Conservation (phyloP, 768 basidiomycete species). For the Trametes meyenii region DNA sequence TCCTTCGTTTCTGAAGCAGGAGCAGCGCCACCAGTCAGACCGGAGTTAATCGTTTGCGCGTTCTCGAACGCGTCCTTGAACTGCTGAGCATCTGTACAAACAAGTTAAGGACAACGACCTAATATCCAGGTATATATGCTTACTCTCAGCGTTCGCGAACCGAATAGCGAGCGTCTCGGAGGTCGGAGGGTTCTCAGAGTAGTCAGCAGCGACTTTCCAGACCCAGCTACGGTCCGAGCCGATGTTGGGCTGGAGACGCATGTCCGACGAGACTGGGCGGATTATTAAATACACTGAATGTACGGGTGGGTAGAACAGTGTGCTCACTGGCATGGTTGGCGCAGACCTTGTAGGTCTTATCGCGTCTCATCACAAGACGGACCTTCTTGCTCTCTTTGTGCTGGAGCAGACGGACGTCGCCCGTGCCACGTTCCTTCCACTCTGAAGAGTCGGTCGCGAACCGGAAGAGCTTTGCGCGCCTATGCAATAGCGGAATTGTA, state of each 20-base stretch:
- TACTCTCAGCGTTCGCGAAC: slow-evolving; percentile 95
- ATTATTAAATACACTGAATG: neutral
- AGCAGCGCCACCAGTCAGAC: slow-evolving; percentile 36
- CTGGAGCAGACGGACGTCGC: slow-evolving; percentile 88
- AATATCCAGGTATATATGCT: slow-evolving; percentile 35
- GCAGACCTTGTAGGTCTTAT: slow-evolving; percentile 99
- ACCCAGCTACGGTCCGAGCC: slow-evolving; percentile 99
- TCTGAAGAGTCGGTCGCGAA: slow-evolving; percentile 78
- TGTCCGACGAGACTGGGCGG: slow-evolving; percentile 76
- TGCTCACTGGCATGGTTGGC: slow-evolving; percentile 90
- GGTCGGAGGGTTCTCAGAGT: slow-evolving; percentile 86
- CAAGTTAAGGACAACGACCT: neutral
- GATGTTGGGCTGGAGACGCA: slow-evolving; percentile 96
- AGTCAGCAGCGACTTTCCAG: slow-evolving; percentile 96
- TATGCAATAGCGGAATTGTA: slow-evolving; percentile 37
- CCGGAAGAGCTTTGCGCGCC: slow-evolving; percentile 98
- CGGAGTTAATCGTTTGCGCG: slow-evolving; percentile 73
- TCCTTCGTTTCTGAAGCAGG: slow-evolving; percentile 36
- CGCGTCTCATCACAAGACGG: slow-evolving; percentile 97
- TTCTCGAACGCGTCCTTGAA: slow-evolving; percentile 92
- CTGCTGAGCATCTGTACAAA: slow-evolving; percentile 66
- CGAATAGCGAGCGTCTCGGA: slow-evolving; percentile 97
- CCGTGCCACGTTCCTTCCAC: slow-evolving; percentile 99
- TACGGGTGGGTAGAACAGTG: slow-evolving; percentile 11
- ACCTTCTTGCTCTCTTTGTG: slow-evolving; percentile 92